phyloP scores from a whole-genome alignment of 1,284 basidiomycete species.

The Pisolithus thermaeus region DNA sequence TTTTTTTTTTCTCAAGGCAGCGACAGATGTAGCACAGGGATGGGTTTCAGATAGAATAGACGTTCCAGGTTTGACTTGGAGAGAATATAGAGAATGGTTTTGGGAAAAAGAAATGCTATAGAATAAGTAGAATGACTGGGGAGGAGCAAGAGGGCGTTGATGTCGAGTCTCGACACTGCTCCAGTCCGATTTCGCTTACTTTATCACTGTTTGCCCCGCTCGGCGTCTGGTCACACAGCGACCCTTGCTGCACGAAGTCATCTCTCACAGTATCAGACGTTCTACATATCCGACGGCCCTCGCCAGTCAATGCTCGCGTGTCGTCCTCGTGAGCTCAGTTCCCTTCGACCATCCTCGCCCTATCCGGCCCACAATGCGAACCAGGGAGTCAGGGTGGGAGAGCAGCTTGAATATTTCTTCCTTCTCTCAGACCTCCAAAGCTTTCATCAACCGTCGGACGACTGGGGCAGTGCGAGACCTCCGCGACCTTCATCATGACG shows the following conservation, averaged over 20 bases:
- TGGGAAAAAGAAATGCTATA: constrained; percentile 6
- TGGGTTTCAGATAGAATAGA: no score
- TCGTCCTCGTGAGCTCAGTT: neutral
- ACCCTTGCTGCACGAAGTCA: neutral
- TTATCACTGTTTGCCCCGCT: constrained; percentile 2
- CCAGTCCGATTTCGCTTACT: neutral
- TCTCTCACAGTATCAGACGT: neutral
- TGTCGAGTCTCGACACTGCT: neutral
- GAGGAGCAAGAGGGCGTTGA: neutral
- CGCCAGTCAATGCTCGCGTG: neutral
- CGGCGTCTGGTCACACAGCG: neutral
- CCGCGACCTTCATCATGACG: no score
- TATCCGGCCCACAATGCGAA: neutral
- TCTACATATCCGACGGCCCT: neutral
- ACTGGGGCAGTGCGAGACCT: no score
- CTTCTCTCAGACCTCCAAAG: neutral
- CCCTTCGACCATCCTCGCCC: neutral
- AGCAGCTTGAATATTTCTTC: neutral
- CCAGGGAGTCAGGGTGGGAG: neutral
- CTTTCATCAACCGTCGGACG: neutral
- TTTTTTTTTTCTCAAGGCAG: constrained; percentile 4
- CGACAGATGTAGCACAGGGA: no score
- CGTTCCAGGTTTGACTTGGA: no score
- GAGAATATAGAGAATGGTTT: constrained; percentile 8
- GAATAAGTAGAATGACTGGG: constrained; percentile 12